A percentile compares a stretch with the other conserved stretches of the same genome.
phyloP scores from a whole-genome alignment of 1,284 basidiomycete genomes.

The Meira nashicola region DNA sequence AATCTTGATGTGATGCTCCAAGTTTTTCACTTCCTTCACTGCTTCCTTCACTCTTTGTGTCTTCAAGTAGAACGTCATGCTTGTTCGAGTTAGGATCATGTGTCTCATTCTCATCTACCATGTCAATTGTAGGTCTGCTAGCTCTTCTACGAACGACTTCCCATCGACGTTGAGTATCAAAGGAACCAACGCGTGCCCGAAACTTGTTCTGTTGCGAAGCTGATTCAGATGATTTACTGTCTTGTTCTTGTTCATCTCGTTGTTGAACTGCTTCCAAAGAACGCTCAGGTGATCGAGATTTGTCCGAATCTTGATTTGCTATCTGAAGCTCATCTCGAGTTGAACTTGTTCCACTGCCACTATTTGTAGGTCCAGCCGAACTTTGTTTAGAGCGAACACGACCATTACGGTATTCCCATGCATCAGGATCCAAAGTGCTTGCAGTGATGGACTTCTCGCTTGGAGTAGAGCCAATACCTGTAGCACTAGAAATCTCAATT shows the following conservation, averaged over 20 bases:
- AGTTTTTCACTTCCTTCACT: conserved; percentile 31
- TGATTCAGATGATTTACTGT: not conserved
- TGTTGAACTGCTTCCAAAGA: not conserved
- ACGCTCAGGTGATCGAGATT: not conserved
- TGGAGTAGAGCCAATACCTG: conserved; percentile 8
- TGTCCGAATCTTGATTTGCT: not conserved
- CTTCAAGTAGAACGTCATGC: conserved; percentile 26
- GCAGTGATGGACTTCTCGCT: conserved; percentile 21
- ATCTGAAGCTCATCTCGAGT: not conserved
- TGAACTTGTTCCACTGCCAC: not conserved
- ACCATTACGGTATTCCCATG: conserved; percentile 40
- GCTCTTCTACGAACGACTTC: not conserved
- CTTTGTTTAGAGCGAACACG: conserved; percentile 24
- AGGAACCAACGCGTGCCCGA: not conserved
- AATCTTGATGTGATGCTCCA: conserved; percentile 37
- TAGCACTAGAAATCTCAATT: too few relatives aligned
- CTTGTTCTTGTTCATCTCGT: not conserved
- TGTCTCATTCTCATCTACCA: conserved; percentile 8
- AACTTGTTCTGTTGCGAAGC: not conserved
- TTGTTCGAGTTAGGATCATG: conserved; percentile 26
- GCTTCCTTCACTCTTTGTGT: conserved; percentile 12
- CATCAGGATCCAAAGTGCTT: conserved; percentile 30
- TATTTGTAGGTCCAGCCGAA: conserved; percentile 1
- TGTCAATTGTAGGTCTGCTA: too few relatives aligned
- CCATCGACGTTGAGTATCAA: not conserved